Evolutionary conservation across 2,329 filamentous ascomycete genomes (phyloP).

Genomic region (Ascocoryne sarcoides): DNA sequence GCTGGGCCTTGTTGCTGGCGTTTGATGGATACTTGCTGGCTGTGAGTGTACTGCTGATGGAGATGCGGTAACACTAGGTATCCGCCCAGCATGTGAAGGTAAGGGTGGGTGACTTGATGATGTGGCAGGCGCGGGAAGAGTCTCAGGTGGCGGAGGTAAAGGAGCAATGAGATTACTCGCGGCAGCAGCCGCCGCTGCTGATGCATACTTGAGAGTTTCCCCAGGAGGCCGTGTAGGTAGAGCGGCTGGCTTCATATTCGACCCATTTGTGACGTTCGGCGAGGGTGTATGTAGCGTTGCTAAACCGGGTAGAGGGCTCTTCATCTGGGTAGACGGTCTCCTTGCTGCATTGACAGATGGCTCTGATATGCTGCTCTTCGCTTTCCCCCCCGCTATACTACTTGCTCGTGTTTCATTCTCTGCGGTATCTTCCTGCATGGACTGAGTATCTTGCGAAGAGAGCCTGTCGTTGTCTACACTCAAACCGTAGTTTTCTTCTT

Average conservation of each 20-base stretch:
- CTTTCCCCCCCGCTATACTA: conserved; percentile 38
- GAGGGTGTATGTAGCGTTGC: conserved; percentile 78
- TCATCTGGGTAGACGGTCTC: conserved; percentile 80
- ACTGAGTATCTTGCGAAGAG: conserved; percentile 94
- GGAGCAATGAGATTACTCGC: conserved; percentile 90
- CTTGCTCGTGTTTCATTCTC: conserved; percentile 46
- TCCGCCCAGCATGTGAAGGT: conserved; percentile 36
- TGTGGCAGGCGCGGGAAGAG: conserved; percentile 41
- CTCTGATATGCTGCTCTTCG: conserved; percentile 47
- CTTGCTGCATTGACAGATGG: conserved; percentile 46
- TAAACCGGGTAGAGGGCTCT: conserved; percentile 86
- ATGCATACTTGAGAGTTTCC: conserved; percentile 92
- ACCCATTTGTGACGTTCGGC: conserved; percentile 50
- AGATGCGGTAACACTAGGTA: conserved; percentile 49
- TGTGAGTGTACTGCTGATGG: conserved; percentile 41
- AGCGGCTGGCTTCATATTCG: conserved; percentile 85
- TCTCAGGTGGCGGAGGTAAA: conserved; percentile 72
- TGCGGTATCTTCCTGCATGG: conserved; percentile 72
- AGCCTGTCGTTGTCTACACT: conserved; percentile 70
- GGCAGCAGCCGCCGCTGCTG: conserved; percentile 86
- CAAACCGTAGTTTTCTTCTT: conserved; percentile 83
- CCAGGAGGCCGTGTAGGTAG: conserved; percentile 76
- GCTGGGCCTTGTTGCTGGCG: conserved; percentile 30
- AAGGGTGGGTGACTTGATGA: conserved; percentile 24
- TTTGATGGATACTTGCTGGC: conserved; percentile 30